Evolutionary conservation across 495 filamentous ascomycete species (phyloP), one percentile per base, ranked within the genome.

Genomic region (Choiromyces venosus): DNA sequence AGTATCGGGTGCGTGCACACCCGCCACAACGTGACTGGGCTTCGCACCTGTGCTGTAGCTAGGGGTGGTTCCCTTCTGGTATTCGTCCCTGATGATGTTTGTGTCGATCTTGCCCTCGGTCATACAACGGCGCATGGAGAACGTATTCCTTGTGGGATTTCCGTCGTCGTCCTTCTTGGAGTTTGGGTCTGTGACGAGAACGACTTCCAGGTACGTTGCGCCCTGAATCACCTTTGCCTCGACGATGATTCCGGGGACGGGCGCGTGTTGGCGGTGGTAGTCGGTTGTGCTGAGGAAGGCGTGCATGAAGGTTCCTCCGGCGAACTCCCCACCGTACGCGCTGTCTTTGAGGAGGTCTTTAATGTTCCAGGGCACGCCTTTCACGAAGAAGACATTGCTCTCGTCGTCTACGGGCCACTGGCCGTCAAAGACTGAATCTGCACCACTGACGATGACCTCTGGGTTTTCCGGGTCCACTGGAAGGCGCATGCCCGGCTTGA

Each of bases 251-350:
- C 79, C 81, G 19, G 25, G 36, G 37, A 83, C 74, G 12, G 82
- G 82, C 4, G 76, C 73, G 66, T 83, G 80, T 67, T 78, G 76
- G 38, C 82, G 78, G 66, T 83, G 81, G 76, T 83, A 82, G 61
- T 83, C 80, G 38, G 71, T 72, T 7, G 78, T 78, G 12, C 73
- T 76, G 36, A 83, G 82, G 80, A 82, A 83, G 18, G 76, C 71
- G 46, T 83, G 81, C 67, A 74, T 82, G 46, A 79, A 82, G 19
- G 37, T 72, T 16, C 82, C 82, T 38, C 71, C 73, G 21, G n/a
- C 61, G 68, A 81, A 81, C 39, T n/a, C 0, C n/a, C 74, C 66
- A 40, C 68, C 66, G 64, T 73, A 81, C 19, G 37, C 25, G 68
- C 61, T 71, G 29, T 71, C 80, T 2, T 70, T 44, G 19, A 83